Conservation (phyloP, 768 basidiomycete genomes). For the Auricularia auricula-judae region DNA sequence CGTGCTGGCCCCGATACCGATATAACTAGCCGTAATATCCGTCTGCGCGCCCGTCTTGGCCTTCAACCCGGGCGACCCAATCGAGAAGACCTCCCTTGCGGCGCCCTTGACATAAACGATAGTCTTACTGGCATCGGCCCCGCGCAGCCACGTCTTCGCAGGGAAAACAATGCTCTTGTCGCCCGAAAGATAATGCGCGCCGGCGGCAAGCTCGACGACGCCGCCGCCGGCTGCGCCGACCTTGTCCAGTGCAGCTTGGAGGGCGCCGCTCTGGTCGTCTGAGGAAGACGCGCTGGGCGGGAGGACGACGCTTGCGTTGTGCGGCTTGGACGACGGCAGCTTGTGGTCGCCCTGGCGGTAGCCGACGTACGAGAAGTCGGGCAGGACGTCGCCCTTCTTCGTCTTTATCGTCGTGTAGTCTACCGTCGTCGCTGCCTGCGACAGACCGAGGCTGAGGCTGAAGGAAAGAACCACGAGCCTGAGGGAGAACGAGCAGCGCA, state of each 20-base stretch:
- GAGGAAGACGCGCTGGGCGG: not conserved
- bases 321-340: not conserved
- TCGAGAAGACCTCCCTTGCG: not conserved
- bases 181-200: not conserved
- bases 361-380: not conserved
- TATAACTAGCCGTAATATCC: not conserved
- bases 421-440: not conserved
- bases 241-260: not conserved
- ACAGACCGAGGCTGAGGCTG: not conserved
- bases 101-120: not conserved
- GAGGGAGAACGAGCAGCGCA: not conserved
- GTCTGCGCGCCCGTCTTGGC: not conserved
- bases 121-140: not conserved
- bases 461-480: not conserved
- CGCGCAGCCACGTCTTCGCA: not conserved
- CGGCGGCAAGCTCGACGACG: not conserved
- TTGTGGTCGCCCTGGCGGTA: slow-evolving; percentile 1
- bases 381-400: not conserved
- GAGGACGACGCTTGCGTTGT: not conserved
- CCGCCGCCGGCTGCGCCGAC: not conserved
- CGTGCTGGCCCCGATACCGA: not conserved
- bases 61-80: not conserved
- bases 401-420: not conserved
- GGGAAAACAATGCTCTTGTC: not conserved
- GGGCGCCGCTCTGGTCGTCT: not conserved